phyloP scores from a whole-genome alignment of 2,329 filamentous ascomycete species.

The Cucurbitaria berberidis region DNA sequence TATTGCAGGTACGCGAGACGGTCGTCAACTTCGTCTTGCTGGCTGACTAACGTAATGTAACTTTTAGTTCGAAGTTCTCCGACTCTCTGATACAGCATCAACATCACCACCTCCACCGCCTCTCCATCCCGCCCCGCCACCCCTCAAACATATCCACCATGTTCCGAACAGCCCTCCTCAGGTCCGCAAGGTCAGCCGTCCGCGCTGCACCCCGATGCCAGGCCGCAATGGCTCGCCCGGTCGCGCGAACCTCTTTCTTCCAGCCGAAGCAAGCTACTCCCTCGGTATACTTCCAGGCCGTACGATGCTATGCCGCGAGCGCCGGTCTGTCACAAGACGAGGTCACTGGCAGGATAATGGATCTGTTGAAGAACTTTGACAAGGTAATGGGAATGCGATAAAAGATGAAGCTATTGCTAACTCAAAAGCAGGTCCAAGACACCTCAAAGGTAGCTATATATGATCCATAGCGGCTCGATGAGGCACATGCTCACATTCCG shows the following conservation, averaged over 20 bases:
- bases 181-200: conserved; percentile 67
- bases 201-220: conserved; percentile 51
- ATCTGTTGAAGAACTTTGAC: conserved; percentile 93
- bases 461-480: neutral
- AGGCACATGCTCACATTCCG: conserved; percentile 28
- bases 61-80: conserved; percentile 23
- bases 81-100: conserved; percentile 30
- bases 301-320: conserved; percentile 86
- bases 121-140: conserved; percentile 28
- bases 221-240: conserved; percentile 63
- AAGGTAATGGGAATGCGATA: conserved; percentile 68
- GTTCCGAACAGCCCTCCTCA: conserved; percentile 88
- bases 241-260: conserved; percentile 66
- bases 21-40: conserved; percentile 4
- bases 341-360: conserved; percentile 90
- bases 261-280: conserved; percentile 66
- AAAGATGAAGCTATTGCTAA: conserved; percentile 34
- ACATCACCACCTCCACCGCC: conserved; percentile 34
- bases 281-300: conserved; percentile 69
- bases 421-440: conserved; percentile 63
- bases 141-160: conserved; percentile 61
- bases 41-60: conserved; percentile 21
- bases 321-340: conserved; percentile 80
- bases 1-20: conserved; percentile 2
- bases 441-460: conserved; percentile 59